Evolutionary conservation across 495 filamentous ascomycete genomes (phyloP), one percentile per base, ranked within the genome.

Genomic region (Letharia columbiana): DNA sequence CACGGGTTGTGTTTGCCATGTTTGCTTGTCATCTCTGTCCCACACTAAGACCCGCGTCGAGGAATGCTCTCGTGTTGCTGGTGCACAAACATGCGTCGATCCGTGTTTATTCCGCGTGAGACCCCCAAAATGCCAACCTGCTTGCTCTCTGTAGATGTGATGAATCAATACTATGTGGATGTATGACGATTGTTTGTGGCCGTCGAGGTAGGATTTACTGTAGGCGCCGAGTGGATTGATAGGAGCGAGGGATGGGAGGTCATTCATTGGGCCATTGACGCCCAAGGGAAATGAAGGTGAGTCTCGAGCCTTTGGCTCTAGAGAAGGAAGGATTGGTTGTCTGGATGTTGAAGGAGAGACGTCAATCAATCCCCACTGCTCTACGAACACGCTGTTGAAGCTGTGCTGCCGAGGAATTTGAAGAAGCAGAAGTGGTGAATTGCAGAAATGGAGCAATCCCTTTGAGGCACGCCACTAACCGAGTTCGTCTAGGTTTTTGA

Each of bases 1-100:
- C 81, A 71, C 86, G 78, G 69, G 79, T 76, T 50, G 76, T 69
- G 58, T 64, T 69, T 40, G 77, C 76, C 78, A 79, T 81, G n/a
- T 45, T 66, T 68, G 44, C 75, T 74, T 67, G 80, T 77, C 82
- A 82, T 84, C 31, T 66, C 74, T 61, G 64, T 52, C 54, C 23
- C 68, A 42, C 60, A 62, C 54, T 57, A 37, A 37, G 54, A 57
- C 52, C 70, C 57, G 39, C 54, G 68, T 57, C 44, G 20, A 60
- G 63, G 65, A 67, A 64, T 70, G 68, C 45, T 50, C 41, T 23
- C 20, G 33, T 42, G 12, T 39, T 35, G 17, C 15, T 49, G 31
- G n/a, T 28, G 35, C 40, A 42, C 33, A 49, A 23, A 65, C 28
- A 70, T 57, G 65, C 68, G 64, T 54, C 37, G 60, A 33, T 15